Percentiles rank a stretch among this genome's conserved stretches.
These are phyloP conservation scores for Tubosaeta sp. DNA, from an alignment of 768 basidiomycete species.

Conservation along the genomic window DNA sequence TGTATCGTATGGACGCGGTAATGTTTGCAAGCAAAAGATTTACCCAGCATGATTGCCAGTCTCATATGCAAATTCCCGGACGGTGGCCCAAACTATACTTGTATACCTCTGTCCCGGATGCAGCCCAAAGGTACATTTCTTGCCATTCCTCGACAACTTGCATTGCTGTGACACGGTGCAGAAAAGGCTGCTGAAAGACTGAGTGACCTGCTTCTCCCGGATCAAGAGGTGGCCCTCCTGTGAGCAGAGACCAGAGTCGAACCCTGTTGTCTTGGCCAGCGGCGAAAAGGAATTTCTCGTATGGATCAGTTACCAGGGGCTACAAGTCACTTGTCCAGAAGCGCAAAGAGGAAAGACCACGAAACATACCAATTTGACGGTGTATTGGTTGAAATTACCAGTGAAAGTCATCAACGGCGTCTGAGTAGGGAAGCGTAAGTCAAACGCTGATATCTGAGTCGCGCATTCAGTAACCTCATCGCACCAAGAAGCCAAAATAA, in stretches of 20 bases:
- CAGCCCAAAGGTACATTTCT: conserved; percentile 51
- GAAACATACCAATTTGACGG: conserved; percentile 45
- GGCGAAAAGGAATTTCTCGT: conserved; percentile 58
- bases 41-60: not conserved
- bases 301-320: conserved; percentile 60
- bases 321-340: conserved; percentile 24
- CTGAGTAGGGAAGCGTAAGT: conserved; percentile 51
- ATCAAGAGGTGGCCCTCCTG: conserved; percentile 37
- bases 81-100: conserved; percentile 48
- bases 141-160: conserved; percentile 44
- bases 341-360: not conserved
- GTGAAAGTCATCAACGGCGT: conserved; percentile 44
- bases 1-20: conserved; percentile 3
- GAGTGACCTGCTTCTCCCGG: conserved; percentile 11
- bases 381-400: conserved; percentile 59
- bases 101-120: conserved; percentile 41
- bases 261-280: conserved; percentile 64
- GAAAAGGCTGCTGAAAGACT: conserved; percentile 35
- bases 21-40: not conserved
- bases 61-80: not conserved
- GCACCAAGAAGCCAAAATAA: conserved; percentile 1
- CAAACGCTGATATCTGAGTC: conserved; percentile 53
- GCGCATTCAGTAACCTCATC: not conserved
- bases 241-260: conserved; percentile 64
- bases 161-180: conserved; percentile 41